These are phyloP conservation scores for Pestalotiopsis sp. DNA, from an alignment of 2,329 filamentous ascomycete genomes.

Conservation along the genomic window DNA sequence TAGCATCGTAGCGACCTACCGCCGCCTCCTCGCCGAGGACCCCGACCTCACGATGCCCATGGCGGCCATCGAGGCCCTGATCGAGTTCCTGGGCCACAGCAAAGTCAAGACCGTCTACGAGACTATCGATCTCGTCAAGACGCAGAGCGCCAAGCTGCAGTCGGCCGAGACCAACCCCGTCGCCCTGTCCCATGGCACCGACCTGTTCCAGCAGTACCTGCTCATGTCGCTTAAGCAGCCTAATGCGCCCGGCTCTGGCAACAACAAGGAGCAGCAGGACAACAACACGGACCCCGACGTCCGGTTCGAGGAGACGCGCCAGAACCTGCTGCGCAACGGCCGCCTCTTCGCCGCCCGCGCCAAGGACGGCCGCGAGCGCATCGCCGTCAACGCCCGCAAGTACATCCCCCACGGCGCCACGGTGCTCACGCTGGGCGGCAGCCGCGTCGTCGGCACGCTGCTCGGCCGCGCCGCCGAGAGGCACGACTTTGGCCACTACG, in stretches of 20 bases:
- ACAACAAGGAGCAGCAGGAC: slow-evolving; percentile 19
- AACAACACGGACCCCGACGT: slow-evolving; percentile 38
- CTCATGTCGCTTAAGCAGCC: slow-evolving; percentile 71
- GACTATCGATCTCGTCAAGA: slow-evolving; percentile 83
- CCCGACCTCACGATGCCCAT: slow-evolving; percentile 93
- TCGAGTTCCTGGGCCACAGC: slow-evolving; percentile 79
- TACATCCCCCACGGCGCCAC: slow-evolving; percentile 78
- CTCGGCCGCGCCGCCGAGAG: slow-evolving; percentile 74
- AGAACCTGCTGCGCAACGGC: slow-evolving; percentile 84
- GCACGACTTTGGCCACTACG: slow-evolving; percentile 36
- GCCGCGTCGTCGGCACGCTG: slow-evolving; percentile 78
- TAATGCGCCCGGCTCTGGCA: slow-evolving; percentile 31
- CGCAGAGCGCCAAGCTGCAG: slow-evolving; percentile 78
- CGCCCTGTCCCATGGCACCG: slow-evolving; percentile 88
- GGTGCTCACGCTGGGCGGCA: slow-evolving; percentile 90
- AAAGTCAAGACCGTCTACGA: slow-evolving; percentile 89
- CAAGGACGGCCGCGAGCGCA: slow-evolving; percentile 81
- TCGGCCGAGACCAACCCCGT: slow-evolving; percentile 83
- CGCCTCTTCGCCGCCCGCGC: slow-evolving; percentile 85
- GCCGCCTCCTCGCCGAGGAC: slow-evolving; percentile 62
- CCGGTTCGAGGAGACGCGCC: slow-evolving; percentile 81
- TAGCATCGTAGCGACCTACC: slow-evolving; percentile 60
- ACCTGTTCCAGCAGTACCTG: slow-evolving; percentile 94
- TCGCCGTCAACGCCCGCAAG: slow-evolving; percentile 59
- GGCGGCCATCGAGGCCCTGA: slow-evolving; percentile 89